These are phyloP conservation scores for Sarocladium kiliense DNA, from an alignment of 2,329 filamentous ascomycete genomes.

Conservation along the genomic window DNA sequence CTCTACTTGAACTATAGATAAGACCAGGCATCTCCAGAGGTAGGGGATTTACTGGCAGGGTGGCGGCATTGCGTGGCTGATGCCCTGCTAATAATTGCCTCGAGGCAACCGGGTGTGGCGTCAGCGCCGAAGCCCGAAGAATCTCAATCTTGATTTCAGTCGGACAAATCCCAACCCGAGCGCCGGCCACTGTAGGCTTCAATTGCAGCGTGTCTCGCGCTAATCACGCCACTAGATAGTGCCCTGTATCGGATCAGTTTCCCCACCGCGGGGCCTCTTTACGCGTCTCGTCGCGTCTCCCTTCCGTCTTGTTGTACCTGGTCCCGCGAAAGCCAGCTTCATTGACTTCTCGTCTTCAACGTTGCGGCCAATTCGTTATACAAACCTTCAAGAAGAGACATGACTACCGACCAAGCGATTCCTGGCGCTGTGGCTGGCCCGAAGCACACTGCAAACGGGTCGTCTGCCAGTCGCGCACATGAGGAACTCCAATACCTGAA, in stretches of 20 bases:
- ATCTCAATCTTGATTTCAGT: no score
- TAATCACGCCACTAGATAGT: neutral
- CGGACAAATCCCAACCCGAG: no score
- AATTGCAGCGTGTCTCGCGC: neutral
- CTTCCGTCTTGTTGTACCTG: neutral
- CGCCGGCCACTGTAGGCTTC: no score
- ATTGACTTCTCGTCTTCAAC: no score
- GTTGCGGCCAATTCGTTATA: neutral
- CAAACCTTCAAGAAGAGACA: neutral
- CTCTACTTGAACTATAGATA: no score
- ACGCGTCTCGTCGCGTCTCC: constrained; percentile 9
- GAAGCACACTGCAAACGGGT: neutral
- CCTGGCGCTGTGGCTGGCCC: neutral
- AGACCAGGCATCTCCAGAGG: no score
- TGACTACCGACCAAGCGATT: neutral
- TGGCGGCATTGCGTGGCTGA: no score
- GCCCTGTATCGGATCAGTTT: no score
- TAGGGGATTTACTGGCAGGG: no score
- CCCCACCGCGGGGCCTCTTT: constrained; percentile 6
- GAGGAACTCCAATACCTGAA: constrained; percentile 95
- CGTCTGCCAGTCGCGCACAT: constrained; percentile 38
- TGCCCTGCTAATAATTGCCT: neutral
- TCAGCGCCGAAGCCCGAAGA: neutral
- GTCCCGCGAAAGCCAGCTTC: neutral
- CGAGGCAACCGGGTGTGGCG: neutral